phyloP scores from a whole-genome alignment of 2,329 filamentous ascomycete genomes.

The Xylariaceae sp. region DNA sequence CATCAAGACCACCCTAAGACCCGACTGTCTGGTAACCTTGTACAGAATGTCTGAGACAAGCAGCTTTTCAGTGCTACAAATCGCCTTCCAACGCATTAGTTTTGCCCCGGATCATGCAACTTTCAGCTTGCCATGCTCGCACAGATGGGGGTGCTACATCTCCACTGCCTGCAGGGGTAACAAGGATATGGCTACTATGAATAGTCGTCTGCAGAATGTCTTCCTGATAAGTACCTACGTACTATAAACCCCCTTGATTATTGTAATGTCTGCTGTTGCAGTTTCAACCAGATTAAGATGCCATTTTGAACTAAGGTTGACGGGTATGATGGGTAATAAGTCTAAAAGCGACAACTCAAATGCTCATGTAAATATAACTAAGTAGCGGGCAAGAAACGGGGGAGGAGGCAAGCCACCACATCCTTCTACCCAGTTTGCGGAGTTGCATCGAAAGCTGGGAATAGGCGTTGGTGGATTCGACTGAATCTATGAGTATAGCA shows the following conservation, averaged over 20 bases:
- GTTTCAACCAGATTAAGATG: background rate
- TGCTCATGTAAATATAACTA: too few relatives aligned
- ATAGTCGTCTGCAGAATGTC: too few relatives aligned
- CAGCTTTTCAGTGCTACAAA: constrained; percentile 23
- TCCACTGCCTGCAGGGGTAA: background rate
- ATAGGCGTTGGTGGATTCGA: background rate
- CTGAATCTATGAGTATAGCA: background rate
- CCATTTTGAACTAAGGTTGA: too few relatives aligned
- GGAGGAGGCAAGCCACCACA: too few relatives aligned
- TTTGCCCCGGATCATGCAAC: constrained; percentile 36
- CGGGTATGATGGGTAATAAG: too few relatives aligned
- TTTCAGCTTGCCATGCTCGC: constrained; percentile 42
- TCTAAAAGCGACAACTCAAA: too few relatives aligned
- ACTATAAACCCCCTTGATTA: too few relatives aligned
- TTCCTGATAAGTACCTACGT: background rate
- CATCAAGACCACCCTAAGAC: constrained; percentile 5
- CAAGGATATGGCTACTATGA: background rate
- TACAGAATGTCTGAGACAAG: constrained; percentile 26
- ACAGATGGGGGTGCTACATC: constrained; percentile 15
- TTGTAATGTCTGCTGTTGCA: background rate
- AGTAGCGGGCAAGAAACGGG: too few relatives aligned
- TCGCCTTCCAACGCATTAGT: constrained; percentile 29
- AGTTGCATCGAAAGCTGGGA: too few relatives aligned
- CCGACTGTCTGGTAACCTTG: constrained; percentile 27
- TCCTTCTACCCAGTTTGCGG: too few relatives aligned